Conservation (phyloP, 371 early-diverging fungal species). For the Quaeritorhiza haematococci region DNA sequence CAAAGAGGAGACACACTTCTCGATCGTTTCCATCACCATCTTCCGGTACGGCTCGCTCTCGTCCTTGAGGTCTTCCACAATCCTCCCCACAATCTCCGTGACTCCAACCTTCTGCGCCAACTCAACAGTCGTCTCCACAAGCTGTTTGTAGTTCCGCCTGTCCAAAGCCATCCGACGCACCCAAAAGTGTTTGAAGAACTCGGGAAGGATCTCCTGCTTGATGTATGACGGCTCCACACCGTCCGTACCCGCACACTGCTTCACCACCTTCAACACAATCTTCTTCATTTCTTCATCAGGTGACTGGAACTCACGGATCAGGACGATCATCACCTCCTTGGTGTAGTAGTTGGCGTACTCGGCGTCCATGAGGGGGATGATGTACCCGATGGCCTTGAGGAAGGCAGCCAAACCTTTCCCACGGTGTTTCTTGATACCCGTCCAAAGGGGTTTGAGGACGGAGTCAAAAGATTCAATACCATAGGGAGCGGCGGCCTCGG, state of each 20-base stretch:
- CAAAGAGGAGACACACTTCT: slow-evolving; percentile 68
- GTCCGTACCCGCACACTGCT: slow-evolving; percentile 91
- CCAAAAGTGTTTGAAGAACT: slow-evolving; percentile 96
- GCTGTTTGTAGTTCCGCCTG: slow-evolving; percentile 82
- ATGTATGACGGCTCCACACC: slow-evolving; percentile 85
- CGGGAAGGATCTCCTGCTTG: slow-evolving; percentile 83
- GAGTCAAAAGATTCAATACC: slow-evolving; percentile 96
- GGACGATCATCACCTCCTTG: slow-evolving; percentile 82
- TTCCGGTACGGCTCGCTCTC: slow-evolving; percentile 90
- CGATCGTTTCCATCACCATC: slow-evolving; percentile 96
- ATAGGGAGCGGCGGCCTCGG: slow-evolving; percentile 95
- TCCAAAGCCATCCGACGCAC: slow-evolving; percentile 95
- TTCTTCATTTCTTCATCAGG: slow-evolving; percentile 98
- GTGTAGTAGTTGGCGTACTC: slow-evolving; percentile 92
- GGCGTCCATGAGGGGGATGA: slow-evolving; percentile 95
- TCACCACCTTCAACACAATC: slow-evolving; percentile 93
- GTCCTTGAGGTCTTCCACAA: slow-evolving; percentile 90
- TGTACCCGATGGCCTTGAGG: slow-evolving; percentile 94
- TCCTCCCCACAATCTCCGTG: slow-evolving; percentile 75
- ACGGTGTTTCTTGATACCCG: slow-evolving; percentile 88
- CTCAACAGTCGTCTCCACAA: slow-evolving; percentile 94
- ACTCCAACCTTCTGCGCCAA: slow-evolving; percentile 90
- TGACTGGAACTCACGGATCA: slow-evolving; percentile 93
- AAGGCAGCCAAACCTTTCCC: slow-evolving; percentile 97
- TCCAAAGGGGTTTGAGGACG: slow-evolving; percentile 87